Percentiles rank a stretch among this genome's conserved stretches.
These are phyloP conservation scores for Cystobasidium ongulense DNA, from an alignment of 768 basidiomycete species.

Conservation along the genomic window DNA sequence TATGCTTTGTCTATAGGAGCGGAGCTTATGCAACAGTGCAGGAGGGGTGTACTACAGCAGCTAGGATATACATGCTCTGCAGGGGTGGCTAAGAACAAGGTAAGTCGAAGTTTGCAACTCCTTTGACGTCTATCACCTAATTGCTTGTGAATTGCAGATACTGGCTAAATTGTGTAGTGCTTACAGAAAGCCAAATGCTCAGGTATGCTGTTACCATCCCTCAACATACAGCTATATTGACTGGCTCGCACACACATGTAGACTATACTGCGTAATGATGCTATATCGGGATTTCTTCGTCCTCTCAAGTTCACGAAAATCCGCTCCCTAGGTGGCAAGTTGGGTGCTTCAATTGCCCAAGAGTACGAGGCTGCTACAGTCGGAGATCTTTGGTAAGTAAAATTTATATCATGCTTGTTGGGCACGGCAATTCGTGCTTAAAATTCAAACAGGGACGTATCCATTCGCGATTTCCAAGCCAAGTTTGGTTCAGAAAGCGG, in stretches of 20 bases:
- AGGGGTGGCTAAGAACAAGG: slow-evolving; percentile 41
- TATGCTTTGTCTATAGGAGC: slow-evolving; percentile 80
- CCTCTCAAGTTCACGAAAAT: slow-evolving; percentile 92
- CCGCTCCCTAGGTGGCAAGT: slow-evolving; percentile 86
- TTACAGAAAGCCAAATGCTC: slow-evolving; percentile 80
- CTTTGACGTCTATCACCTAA: not conserved
- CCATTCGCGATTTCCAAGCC: slow-evolving; percentile 47
- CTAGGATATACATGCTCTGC: slow-evolving; percentile 66
- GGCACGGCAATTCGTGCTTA: slow-evolving; percentile 24
- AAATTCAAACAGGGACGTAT: slow-evolving; percentile 40
- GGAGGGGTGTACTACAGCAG: slow-evolving; percentile 58
- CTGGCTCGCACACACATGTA: slow-evolving; percentile 44
- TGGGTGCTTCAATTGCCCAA: slow-evolving; percentile 74
- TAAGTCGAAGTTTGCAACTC: not conserved
- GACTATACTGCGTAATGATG: slow-evolving; percentile 73
- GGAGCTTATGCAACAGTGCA: slow-evolving; percentile 68
- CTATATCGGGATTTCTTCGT: slow-evolving; percentile 72
- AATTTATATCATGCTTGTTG: not conserved
- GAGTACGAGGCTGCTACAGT: slow-evolving; percentile 85
- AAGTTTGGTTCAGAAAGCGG: slow-evolving; percentile 48
- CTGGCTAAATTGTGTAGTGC: slow-evolving; percentile 90
- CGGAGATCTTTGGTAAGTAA: slow-evolving; percentile 72
- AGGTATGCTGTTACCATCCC: slow-evolving; percentile 50
- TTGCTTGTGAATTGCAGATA: slow-evolving; percentile 51
- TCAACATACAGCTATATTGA: not conserved